phyloP scores from a whole-genome alignment of 2,329 filamentous ascomycete genomes.

The Aaosphaeria arxii region DNA sequence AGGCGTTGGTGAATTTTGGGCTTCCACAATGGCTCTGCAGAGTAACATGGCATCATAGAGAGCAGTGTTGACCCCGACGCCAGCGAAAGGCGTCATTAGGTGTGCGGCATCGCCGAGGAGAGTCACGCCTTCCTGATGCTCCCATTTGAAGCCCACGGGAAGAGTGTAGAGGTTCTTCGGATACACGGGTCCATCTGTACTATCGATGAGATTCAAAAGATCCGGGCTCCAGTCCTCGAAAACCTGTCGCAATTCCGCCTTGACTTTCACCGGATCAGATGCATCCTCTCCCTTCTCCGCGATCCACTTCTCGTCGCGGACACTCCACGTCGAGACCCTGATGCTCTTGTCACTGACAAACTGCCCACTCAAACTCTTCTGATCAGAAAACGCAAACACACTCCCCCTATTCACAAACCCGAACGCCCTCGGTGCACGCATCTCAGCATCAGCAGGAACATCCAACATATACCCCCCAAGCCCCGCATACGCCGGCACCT shows the following conservation, averaged over 20 bases:
- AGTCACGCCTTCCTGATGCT: slow-evolving; percentile 35
- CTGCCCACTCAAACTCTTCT: slow-evolving; percentile 24
- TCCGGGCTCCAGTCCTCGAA: slow-evolving; percentile 30
- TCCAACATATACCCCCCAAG: slow-evolving; percentile 29
- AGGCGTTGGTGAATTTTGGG: slow-evolving; percentile 6
- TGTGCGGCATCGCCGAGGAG: slow-evolving; percentile 43
- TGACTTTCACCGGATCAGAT: slow-evolving; percentile 14
- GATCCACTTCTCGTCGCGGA: slow-evolving; percentile 21
- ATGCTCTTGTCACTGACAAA: slow-evolving; percentile 34
- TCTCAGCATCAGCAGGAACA: slow-evolving; percentile 23
- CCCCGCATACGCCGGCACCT: slow-evolving; percentile 36
- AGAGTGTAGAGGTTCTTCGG: slow-evolving; percentile 38
- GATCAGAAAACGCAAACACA: slow-evolving; percentile 28
- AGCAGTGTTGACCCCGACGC: slow-evolving; percentile 39
- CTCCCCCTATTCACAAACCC: slow-evolving; percentile 34
- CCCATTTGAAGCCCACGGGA: slow-evolving; percentile 38
- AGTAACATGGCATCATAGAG: slow-evolving; percentile 37
- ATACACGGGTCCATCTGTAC: slow-evolving; percentile 13
- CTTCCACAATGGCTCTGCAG: slow-evolving; percentile 28
- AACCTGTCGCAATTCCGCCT: slow-evolving; percentile 15
- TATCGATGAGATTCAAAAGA: slow-evolving; percentile 21
- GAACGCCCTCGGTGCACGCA: slow-evolving; percentile 22
- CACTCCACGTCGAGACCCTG: slow-evolving; percentile 19
- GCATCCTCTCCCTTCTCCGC: slow-evolving; percentile 16
- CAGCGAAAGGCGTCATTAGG: slow-evolving; percentile 37